These are phyloP conservation scores for Kwoniella heveanensis DNA, from an alignment of 768 basidiomycete genomes.

Conservation along the genomic window DNA sequence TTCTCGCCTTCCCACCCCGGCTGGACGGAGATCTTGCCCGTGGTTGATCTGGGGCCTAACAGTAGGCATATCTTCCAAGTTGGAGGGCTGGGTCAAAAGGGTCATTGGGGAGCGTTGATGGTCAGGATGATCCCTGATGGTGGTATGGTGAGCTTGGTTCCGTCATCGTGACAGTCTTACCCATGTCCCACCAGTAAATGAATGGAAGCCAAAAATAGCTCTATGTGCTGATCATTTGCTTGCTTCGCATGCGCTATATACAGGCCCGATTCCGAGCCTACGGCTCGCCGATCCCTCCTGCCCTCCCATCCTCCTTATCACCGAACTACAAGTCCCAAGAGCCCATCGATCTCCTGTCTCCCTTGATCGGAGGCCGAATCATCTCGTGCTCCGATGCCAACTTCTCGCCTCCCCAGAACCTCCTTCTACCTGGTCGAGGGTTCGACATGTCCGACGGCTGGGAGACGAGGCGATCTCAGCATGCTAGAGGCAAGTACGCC, in stretches of 20 bases:
- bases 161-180: not conserved
- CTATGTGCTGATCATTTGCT: too few species aligned
- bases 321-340: constrained; percentile 9
- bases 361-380: constrained; percentile 83
- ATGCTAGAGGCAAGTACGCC: constrained; percentile 66
- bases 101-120: constrained; percentile 61
- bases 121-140: constrained; percentile 96
- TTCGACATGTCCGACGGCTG: constrained; percentile 94
- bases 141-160: constrained; percentile 71
- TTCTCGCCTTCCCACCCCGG: constrained; percentile 26
- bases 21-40: constrained; percentile 80
- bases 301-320: constrained; percentile 21
- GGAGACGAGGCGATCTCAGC: constrained; percentile 86
- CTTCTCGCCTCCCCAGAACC: constrained; percentile 86
- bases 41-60: constrained; percentile 73
- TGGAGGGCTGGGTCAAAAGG: constrained; percentile 57
- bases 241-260: too few species aligned
- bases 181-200: too few species aligned
- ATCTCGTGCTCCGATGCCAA: constrained; percentile 89
- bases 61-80: constrained; percentile 87
- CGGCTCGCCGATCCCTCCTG: constrained; percentile 59
- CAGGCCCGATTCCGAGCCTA: constrained; percentile 92
- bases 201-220: too few species aligned
- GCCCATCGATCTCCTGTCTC: constrained; percentile 82
- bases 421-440: constrained; percentile 87